Evolutionary conservation across 2,329 filamentous ascomycete genomes (phyloP), one percentile per base, ranked within the genome.

Genomic region (Paracorniculantispora psalliotae): DNA sequence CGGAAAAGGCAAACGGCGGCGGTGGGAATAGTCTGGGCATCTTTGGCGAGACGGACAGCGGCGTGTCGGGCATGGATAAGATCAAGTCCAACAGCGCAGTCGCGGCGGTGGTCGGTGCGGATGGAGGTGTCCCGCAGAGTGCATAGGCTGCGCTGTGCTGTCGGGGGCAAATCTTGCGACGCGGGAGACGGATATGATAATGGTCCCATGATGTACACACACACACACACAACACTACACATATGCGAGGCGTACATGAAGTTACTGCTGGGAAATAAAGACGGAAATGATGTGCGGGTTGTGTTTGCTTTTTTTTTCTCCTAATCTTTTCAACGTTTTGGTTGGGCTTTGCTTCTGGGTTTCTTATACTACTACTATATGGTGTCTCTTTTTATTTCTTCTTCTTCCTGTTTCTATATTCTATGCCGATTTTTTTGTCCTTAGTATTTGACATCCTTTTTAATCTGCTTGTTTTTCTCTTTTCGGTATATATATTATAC

Each of bases 41-140:
- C 23, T 75, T 74, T 51, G 72, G 72, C 53, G 76, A 77, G 61
- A 69, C 70, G 1, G 76, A 79, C 63, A 75, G 75, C 64, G 75
- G 72, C 23, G 72, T 76, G 19, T 73, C 76, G 7, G 77, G 75
- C 19, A 63, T 79, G 52, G 76, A 77, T 63, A 77, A 74, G 63
- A 68, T 17, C 26, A 52, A 50, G n/a, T 1, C 17, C 37, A 47
- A 47, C 28, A 41, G 56, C 17, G 19, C 35, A 25, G 68, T 64
- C 25, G 70, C 68, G 23, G 67, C 67, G 52, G 67, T 66, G 9
- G 49, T 7, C 5, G 33, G 33, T 15, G 15, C 30, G 17, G 35
- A 35, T 10, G 35, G 2, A 9, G 61, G 46, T 52, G 61, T 67
- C 12, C 63, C 70, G 28, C 67, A 69, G 65, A 71, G 67, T 61